Conservation (phyloP, 345 rosid genomes). For the Combretum micranthum region DNA sequence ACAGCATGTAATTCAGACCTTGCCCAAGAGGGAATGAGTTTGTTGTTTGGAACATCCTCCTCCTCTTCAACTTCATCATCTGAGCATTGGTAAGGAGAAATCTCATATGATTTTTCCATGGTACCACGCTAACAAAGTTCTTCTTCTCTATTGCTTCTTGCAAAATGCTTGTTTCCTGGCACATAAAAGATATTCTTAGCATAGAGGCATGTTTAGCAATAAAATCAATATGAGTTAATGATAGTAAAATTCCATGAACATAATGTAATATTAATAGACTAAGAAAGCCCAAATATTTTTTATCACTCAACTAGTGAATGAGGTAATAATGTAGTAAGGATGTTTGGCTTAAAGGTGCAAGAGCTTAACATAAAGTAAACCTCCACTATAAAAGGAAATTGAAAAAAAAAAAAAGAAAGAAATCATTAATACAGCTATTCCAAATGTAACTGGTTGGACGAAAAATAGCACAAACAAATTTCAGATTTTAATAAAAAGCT, state of each 20-base stretch:
- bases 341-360: too few species aligned
- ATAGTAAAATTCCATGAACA: too few species aligned
- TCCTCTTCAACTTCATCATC: slow-evolving; percentile 84
- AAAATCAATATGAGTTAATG: not conserved
- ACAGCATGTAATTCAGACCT: slow-evolving; percentile 33
- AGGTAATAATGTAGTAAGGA: too few species aligned
- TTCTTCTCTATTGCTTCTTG: slow-evolving; percentile 22
- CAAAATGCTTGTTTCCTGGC: slow-evolving; percentile 27
- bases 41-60: slow-evolving; percentile 35
- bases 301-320: not conserved
- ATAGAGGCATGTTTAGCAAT: not conserved
- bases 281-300: too few species aligned
- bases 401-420: too few species aligned
- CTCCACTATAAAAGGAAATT: too few species aligned
- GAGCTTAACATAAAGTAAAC: too few species aligned
- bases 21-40: slow-evolving; percentile 83
- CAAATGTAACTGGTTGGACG: too few species aligned
- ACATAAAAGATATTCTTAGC: slow-evolving; percentile 8
- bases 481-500: too few species aligned
- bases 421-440: too few species aligned
- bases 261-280: too few species aligned
- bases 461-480: too few species aligned
- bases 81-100: slow-evolving; percentile 86
- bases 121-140: slow-evolving; percentile 5
- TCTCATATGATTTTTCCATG: slow-evolving; percentile 65